phyloP scores from a whole-genome alignment of 2,329 filamentous ascomycete species.

The Exophiala sp. region DNA sequence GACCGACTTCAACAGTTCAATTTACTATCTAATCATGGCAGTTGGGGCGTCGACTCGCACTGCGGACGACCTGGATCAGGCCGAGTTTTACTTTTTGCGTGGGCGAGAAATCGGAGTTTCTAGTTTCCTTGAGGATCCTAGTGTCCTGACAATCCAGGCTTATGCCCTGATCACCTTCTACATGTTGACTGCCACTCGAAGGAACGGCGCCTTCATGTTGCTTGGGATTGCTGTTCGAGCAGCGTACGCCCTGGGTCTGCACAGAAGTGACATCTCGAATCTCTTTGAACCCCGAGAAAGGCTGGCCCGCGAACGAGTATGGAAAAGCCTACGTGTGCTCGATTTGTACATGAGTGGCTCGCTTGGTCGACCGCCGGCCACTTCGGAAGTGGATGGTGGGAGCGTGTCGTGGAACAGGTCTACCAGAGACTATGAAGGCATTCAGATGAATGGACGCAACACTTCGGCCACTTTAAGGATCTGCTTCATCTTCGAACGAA shows the following conservation, averaged over 20 bases:
- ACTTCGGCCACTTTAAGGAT: constrained; percentile 47
- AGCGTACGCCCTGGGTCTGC: constrained; percentile 52
- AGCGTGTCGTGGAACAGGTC: constrained; percentile 28
- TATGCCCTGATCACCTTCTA: constrained; percentile 52
- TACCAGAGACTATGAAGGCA: constrained; percentile 34
- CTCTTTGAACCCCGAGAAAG: constrained; percentile 45
- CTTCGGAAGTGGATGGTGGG: constrained; percentile 47
- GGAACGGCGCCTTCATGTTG: constrained; percentile 53
- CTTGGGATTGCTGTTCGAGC: constrained; percentile 52
- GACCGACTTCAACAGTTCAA: constrained; percentile 43
- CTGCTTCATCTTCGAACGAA: constrained; percentile 42
- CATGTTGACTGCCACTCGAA: constrained; percentile 50
- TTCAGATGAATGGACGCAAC: constrained; percentile 37
- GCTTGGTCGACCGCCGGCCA: constrained; percentile 52
- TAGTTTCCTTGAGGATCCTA: constrained; percentile 49
- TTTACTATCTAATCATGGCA: constrained; percentile 51
- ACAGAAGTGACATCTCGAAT: constrained; percentile 51
- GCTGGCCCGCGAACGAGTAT: constrained; percentile 47
- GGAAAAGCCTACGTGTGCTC: constrained; percentile 52
- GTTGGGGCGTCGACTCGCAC: constrained; percentile 41
- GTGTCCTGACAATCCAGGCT: constrained; percentile 50
- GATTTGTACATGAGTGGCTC: constrained; percentile 52
- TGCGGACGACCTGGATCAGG: constrained; percentile 38
- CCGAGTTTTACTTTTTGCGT: constrained; percentile 48
- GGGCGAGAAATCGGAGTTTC: constrained; percentile 45